Evolutionary conservation across 495 filamentous ascomycete genomes (phyloP).

Genomic region (Hyaloscypha finlandica): DNA sequence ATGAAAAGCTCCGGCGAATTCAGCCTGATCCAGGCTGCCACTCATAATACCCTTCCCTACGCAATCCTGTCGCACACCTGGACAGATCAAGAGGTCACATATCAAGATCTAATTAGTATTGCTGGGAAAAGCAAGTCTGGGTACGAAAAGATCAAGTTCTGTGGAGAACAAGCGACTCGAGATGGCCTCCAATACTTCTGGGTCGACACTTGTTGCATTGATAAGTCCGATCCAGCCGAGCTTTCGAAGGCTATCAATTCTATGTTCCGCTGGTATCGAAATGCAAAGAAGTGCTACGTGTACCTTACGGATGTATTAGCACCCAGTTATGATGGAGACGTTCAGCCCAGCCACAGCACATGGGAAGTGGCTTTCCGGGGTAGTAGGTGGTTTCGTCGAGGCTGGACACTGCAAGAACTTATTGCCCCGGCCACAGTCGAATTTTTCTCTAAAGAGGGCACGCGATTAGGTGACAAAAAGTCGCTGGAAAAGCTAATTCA

Average conservation of each 20-base stretch:
- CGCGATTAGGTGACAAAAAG: background rate
- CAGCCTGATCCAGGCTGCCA: conserved; percentile 22
- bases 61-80: too few relatives aligned
- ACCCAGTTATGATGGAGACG: background rate
- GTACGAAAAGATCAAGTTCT: background rate
- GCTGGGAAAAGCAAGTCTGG: background rate
- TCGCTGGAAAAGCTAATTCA: conserved; percentile 2
- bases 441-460: conserved; percentile 4
- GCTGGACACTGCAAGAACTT: conserved; percentile 3
- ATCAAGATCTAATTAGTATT: too few relatives aligned
- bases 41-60: conserved; percentile 3
- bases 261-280: conserved; percentile 9
- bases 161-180: background rate
- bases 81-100: too few relatives aligned
- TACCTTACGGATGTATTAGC: background rate
- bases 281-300: background rate
- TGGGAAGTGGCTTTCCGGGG: conserved; percentile 1
- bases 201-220: background rate
- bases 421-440: background rate
- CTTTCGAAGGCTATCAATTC: background rate
- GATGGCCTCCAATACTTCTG: background rate
- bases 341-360: background rate
- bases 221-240: background rate
- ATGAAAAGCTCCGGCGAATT: conserved; percentile 12
- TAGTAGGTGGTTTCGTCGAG: background rate